Conservation (phyloP, 495 filamentous ascomycete genomes). For the Hypomontagnella submonticulosa region DNA sequence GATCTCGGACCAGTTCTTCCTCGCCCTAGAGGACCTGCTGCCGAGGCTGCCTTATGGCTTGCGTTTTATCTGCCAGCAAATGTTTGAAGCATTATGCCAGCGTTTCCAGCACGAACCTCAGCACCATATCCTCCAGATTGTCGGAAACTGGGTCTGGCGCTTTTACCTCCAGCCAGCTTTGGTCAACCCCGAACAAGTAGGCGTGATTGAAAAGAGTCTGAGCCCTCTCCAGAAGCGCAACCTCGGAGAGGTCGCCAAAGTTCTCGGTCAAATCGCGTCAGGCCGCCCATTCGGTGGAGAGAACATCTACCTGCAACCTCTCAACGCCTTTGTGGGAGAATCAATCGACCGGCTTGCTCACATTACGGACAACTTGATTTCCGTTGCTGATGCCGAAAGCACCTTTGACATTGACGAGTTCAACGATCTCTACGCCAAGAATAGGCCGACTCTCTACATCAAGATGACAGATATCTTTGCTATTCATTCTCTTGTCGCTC, state of each 20-base stretch:
- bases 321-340: conserved; percentile 89
- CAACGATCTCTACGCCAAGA: conserved; percentile 95
- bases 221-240: conserved; percentile 95
- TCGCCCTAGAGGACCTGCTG: conserved; percentile 80
- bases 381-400: conserved; percentile 83
- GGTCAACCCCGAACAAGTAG: conserved; percentile 85
- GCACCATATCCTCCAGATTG: conserved; percentile 80
- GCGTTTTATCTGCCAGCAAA: conserved; percentile 87
- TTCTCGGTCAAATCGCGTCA: conserved; percentile 85
- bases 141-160: conserved; percentile 91
- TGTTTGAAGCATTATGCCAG: conserved; percentile 77
- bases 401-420: conserved; percentile 99
- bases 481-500: conserved; percentile 87
- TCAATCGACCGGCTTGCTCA: conserved; percentile 82
- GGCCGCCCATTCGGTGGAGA: conserved; percentile 91
- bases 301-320: conserved; percentile 92
- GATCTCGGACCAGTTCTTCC: conserved; percentile 89
- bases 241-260: conserved; percentile 88
- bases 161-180: conserved; percentile 93
- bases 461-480: conserved; percentile 98
- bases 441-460: conserved; percentile 96
- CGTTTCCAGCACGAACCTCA: conserved; percentile 84
- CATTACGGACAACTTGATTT: conserved; percentile 78
- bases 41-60: conserved; percentile 93
- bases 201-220: conserved; percentile 86